These are phyloP conservation scores for Berkeleyomyces rouxiae DNA, from an alignment of 2,329 filamentous ascomycete genomes.

Conservation along the genomic window DNA sequence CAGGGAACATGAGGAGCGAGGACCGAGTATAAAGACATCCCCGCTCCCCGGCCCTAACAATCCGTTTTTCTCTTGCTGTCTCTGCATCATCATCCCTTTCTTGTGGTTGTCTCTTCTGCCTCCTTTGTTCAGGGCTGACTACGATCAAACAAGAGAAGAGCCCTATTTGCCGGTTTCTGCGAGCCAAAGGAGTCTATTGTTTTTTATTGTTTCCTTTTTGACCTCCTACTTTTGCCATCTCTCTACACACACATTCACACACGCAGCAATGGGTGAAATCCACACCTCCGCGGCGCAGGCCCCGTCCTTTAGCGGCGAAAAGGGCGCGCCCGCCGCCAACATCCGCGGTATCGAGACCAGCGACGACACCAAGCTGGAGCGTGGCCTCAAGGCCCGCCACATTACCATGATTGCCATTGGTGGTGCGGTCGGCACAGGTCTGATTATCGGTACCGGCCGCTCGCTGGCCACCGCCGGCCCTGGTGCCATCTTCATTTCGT, in stretches of 20 bases:
- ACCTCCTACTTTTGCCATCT: not conserved
- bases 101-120: not conserved
- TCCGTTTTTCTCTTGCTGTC: too few relatives aligned
- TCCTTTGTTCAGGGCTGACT: not conserved
- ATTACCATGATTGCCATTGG: slow-evolving; percentile 52
- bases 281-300: not conserved
- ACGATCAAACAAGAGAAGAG: not conserved
- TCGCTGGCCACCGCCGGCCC: slow-evolving; percentile 39
- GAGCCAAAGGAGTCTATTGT: not conserved
- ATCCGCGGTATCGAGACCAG: slow-evolving; percentile 34
- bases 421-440: slow-evolving; percentile 56
- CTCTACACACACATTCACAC: not conserved
- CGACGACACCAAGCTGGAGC: slow-evolving; percentile 31
- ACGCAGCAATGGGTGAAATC: slow-evolving; percentile 4
- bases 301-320: slow-evolving; percentile 6
- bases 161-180: not conserved
- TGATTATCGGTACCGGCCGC: slow-evolving; percentile 52
- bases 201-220: not conserved
- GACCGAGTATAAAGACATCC: not conserved
- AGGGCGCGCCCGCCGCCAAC: slow-evolving; percentile 11
- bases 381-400: slow-evolving; percentile 37
- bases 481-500: slow-evolving; percentile 54
- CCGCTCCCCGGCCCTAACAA: not conserved
- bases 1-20: not conserved
- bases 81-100: not conserved